Conservation (phyloP, 1,284 basidiomycete genomes). For the Heterobasidion occidentale region DNA sequence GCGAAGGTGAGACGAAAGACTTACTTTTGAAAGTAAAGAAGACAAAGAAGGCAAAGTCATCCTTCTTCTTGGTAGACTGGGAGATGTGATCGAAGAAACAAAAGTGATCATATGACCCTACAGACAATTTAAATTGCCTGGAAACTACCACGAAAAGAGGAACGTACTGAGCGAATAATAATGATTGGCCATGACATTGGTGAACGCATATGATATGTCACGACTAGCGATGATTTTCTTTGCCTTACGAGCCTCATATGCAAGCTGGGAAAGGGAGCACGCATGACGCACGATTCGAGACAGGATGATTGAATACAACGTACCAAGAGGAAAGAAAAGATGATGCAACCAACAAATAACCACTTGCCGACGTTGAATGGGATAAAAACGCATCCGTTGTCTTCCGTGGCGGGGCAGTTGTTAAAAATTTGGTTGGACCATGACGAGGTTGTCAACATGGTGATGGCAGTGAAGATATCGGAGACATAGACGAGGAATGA, state of each 20-base stretch:
- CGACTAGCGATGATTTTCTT: conserved; percentile 90
- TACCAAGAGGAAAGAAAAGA: conserved; percentile 92
- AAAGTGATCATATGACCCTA: conserved; percentile 93
- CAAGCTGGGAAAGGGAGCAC: conserved; percentile 42
- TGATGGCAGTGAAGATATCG: conserved; percentile 96
- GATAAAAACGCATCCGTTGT: conserved; percentile 75
- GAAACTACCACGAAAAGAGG: conserved; percentile 1
- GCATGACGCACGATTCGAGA: neutral
- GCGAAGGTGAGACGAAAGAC: conserved; percentile 17
- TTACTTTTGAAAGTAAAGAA: conserved; percentile 98
- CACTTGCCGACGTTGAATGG: conserved; percentile 89
- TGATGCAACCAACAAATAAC: conserved; percentile 97
- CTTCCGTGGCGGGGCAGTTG: conserved; percentile 41
- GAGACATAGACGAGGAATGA: conserved; percentile 93
- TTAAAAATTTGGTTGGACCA: conserved; percentile 91
- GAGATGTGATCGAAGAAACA: conserved; percentile 98
- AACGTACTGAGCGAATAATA: conserved; percentile 86
- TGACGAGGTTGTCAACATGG: conserved; percentile 86
- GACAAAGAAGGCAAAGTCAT: conserved; percentile 97
- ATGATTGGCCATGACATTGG: conserved; percentile 95
- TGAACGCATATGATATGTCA: conserved; percentile 96
- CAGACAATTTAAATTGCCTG: conserved; percentile 1
- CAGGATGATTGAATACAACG: conserved; percentile 20
- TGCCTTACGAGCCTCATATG: conserved; percentile 88
- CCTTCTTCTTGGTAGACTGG: conserved; percentile 91